These are phyloP conservation scores for Lycium barbarum DNA, from an alignment of 257 asterid genomes.

Conservation along the genomic window DNA sequence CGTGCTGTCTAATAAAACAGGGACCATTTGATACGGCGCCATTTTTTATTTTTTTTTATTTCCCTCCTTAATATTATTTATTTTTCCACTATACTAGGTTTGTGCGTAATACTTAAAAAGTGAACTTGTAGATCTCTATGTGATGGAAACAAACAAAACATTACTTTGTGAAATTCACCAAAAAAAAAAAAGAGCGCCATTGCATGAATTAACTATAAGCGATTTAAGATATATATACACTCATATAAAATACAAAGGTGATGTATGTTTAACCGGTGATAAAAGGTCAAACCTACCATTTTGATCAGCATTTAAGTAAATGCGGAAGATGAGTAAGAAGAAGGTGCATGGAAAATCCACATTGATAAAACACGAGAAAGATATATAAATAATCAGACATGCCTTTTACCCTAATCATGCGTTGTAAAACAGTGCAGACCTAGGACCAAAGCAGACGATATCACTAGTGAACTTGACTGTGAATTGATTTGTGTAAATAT, in stretches of 20 bases:
- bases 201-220: too few species aligned
- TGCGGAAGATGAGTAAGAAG: too few species aligned
- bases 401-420: not conserved
- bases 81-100: slow-evolving; percentile 11
- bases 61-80: not conserved
- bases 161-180: not conserved
- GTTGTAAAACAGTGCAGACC: not conserved
- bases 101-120: not conserved
- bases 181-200: too few species aligned
- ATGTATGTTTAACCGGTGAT: too few species aligned
- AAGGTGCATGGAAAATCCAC: too few species aligned
- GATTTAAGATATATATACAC: too few species aligned
- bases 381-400: too few species aligned
- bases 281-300: too few species aligned
- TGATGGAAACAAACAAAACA: not conserved
- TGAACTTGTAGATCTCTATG: slow-evolving; percentile 5
- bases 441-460: not conserved
- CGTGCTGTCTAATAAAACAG: not conserved
- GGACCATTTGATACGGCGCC: slow-evolving; percentile 1
- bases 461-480: not conserved
- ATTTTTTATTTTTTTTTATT: not conserved
- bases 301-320: too few species aligned
- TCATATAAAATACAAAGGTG: too few species aligned
- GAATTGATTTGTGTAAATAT: too few species aligned
- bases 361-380: too few species aligned